Conservation (phyloP, 1,139 yeast species). For the Protomyces macrosporus region DNA sequence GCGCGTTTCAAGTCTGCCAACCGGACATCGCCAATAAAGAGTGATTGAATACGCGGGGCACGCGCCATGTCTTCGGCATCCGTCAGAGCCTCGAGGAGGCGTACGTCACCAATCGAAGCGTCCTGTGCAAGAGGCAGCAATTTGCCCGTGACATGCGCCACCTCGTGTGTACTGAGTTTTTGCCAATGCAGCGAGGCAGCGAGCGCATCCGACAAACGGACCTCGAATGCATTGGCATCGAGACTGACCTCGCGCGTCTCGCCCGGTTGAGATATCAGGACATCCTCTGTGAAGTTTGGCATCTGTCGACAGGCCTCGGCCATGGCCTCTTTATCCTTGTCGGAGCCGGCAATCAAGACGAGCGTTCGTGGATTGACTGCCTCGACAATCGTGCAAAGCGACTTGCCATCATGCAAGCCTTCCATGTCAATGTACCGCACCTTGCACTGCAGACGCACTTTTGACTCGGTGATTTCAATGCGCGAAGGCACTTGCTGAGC, state of each 20-base stretch:
- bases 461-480: slow-evolving; percentile 25
- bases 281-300: slow-evolving; percentile 31
- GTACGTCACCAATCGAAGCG: slow-evolving; percentile 27
- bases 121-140: slow-evolving; percentile 29
- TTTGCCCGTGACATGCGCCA: slow-evolving; percentile 73
- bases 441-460: slow-evolving; percentile 50
- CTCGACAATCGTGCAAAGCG: slow-evolving; percentile 72
- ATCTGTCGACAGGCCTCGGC: slow-evolving; percentile 26
- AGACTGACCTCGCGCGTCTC: slow-evolving; percentile 34
- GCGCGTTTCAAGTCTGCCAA: slow-evolving; percentile 72
- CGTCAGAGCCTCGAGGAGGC: slow-evolving; percentile 35
- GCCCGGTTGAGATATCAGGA: slow-evolving; percentile 30
- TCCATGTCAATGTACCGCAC: slow-evolving; percentile 74
- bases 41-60: slow-evolving; percentile 41
- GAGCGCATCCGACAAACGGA: slow-evolving; percentile 63
- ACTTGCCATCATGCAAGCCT: slow-evolving; percentile 79
- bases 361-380: slow-evolving; percentile 73
- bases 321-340: slow-evolving; percentile 29
- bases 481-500: slow-evolving; percentile 31
- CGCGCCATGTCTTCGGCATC: slow-evolving; percentile 36
- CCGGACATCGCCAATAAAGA: slow-evolving; percentile 85
- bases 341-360: slow-evolving; percentile 42
- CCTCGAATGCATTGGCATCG: slow-evolving; percentile 52
- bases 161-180: slow-evolving; percentile 68
- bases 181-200: slow-evolving; percentile 75